Conservation (phyloP, 768 basidiomycete species). For the Hygrocybe coccinea region DNA sequence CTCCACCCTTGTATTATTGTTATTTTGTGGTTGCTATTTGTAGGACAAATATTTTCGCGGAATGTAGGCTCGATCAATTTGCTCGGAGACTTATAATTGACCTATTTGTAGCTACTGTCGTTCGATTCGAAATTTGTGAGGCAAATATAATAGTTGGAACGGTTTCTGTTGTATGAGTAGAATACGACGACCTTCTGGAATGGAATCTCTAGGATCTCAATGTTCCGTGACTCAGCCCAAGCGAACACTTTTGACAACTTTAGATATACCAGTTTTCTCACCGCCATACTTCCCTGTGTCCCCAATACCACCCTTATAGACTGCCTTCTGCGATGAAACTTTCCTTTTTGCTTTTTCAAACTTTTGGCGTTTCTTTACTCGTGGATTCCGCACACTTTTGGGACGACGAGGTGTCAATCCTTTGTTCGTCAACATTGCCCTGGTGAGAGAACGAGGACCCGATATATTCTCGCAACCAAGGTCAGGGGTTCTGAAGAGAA, state of each 20-base stretch:
- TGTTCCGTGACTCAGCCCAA: conserved; percentile 54
- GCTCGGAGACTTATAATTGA: too few species aligned
- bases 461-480: conserved; percentile 34
- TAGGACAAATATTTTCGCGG: not conserved
- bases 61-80: too few species aligned
- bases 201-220: too few species aligned
- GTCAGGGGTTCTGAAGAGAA: conserved; percentile 20
- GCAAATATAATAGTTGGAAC: too few species aligned
- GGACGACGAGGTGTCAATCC: conserved; percentile 88
- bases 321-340: conserved; percentile 79
- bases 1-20: not conserved
- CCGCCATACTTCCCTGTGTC: conserved; percentile 75
- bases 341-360: conserved; percentile 96
- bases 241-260: conserved; percentile 80
- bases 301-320: conserved; percentile 85
- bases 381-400: conserved; percentile 90
- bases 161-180: too few species aligned
- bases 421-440: conserved; percentile 89
- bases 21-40: not conserved
- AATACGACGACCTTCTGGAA: too few species aligned
- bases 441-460: conserved; percentile 85
- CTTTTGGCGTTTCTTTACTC: conserved; percentile 92
- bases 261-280: conserved; percentile 89
- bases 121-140: too few species aligned
- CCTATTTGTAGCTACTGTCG: too few species aligned